Conservation (phyloP, 495 filamentous ascomycete genomes). For the Daldinia bambusicola region DNA sequence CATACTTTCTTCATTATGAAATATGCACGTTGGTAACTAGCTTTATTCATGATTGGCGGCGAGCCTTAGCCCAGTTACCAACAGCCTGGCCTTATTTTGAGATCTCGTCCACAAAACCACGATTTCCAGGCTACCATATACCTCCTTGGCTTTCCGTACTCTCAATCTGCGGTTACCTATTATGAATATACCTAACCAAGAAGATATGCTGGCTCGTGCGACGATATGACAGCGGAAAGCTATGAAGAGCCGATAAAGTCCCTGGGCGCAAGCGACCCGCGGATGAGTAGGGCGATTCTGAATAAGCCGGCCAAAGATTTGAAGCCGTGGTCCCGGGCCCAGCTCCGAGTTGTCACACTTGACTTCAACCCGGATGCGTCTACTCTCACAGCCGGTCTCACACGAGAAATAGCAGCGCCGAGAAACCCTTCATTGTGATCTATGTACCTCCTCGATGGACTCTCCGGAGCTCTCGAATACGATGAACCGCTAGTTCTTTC, state of each 20-base stretch:
- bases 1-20: too few relatives aligned
- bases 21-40: too few relatives aligned
- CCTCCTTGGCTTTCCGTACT: neutral
- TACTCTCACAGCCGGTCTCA: neutral
- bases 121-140: neutral
- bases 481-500: slow-evolving; percentile 4
- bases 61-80: neutral
- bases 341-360: neutral
- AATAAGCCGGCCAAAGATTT: neutral
- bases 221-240: neutral
- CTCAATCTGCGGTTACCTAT: neutral
- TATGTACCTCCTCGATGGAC: slow-evolving; percentile 6
- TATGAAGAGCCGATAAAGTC: slow-evolving; percentile 4
- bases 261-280: neutral
- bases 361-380: neutral
- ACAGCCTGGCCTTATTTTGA: neutral
- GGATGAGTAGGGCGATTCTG: neutral
- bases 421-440: neutral
- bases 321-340: slow-evolving; percentile 8
- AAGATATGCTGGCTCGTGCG: neutral
- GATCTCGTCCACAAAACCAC: too few relatives aligned
- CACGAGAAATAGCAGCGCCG: neutral
- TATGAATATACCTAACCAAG: neutral
- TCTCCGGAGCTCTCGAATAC: slow-evolving; percentile 1
- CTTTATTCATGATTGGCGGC: neutral